phyloP scores from a whole-genome alignment of 306 rosid genomes.

The Citrullus mucosospermus region DNA sequence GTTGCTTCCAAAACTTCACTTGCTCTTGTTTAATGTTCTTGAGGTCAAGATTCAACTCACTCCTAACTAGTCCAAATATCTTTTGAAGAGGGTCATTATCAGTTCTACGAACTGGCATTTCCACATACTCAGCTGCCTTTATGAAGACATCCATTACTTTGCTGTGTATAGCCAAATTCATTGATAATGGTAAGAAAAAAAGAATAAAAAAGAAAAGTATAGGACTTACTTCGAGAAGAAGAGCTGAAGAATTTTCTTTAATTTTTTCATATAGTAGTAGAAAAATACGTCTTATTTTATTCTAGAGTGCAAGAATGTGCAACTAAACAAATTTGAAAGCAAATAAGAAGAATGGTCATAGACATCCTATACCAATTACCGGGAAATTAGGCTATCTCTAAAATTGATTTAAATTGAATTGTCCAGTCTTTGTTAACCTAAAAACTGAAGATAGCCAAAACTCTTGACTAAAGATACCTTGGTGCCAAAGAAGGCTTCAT shows the following conservation, averaged over 20 bases:
- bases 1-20: slow-evolving; percentile 98
- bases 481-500: slow-evolving; percentile 99
- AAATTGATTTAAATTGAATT: neutral
- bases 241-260: neutral
- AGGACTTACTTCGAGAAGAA: neutral
- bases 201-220: no score
- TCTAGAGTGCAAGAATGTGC: neutral
- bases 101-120: slow-evolving; percentile 94
- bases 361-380: neutral
- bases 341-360: neutral
- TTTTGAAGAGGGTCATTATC: slow-evolving; percentile 91
- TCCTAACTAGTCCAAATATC: slow-evolving; percentile 86
- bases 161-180: slow-evolving; percentile 30
- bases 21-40: slow-evolving; percentile 99
- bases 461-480: slow-evolving; percentile 28
- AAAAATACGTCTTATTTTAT: neutral
- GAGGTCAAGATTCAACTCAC: slow-evolving; percentile 96
- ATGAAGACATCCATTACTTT: slow-evolving; percentile 98
- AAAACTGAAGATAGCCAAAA: neutral
- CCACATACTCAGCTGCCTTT: slow-evolving; percentile 90
- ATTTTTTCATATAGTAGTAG: neutral
- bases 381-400: neutral
- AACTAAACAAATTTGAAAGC: neutral
- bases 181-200: neutral
- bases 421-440: neutral